Evolutionary conservation across 345 rosid species (phyloP).

Genomic region (Corchorus olitorius): DNA sequence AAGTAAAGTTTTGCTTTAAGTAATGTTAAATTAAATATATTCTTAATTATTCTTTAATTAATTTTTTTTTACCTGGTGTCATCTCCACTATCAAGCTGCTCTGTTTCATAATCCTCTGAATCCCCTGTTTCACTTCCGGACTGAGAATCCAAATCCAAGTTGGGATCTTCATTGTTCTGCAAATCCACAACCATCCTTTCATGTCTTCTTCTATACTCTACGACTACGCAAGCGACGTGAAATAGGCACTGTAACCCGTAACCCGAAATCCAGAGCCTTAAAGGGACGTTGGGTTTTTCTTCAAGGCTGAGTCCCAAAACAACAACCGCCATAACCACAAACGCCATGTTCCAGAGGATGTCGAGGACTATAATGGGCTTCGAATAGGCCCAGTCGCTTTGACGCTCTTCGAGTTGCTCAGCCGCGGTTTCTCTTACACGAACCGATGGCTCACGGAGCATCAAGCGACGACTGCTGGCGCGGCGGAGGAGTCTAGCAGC

Average conservation of each 20-base stretch:
- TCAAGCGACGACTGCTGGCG: conserved; percentile 74
- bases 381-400: conserved; percentile 80
- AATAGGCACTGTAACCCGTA: conserved; percentile 68
- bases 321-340: conserved; percentile 48
- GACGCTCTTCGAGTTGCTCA: conserved; percentile 89
- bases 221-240: conserved; percentile 61
- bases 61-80: conserved; percentile 43
- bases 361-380: conserved; percentile 70
- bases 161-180: conserved; percentile 27
- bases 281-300: conserved; percentile 64
- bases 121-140: conserved; percentile 41
- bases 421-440: conserved; percentile 83
- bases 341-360: conserved; percentile 64
- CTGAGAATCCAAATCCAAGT: conserved; percentile 24
- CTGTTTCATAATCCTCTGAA: conserved; percentile 32
- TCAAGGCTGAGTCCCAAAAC: conserved; percentile 50
- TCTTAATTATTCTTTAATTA: neutral
- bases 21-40: neutral
- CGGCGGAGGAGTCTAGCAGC: conserved; percentile 76
- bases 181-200: conserved; percentile 24
- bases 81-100: conserved; percentile 35
- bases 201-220: conserved; percentile 55
- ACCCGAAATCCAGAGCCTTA: conserved; percentile 74
- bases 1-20: neutral
- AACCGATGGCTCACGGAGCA: conserved; percentile 81